Conservation (phyloP, 1,284 basidiomycete species). For the Omphalotus olearius region DNA sequence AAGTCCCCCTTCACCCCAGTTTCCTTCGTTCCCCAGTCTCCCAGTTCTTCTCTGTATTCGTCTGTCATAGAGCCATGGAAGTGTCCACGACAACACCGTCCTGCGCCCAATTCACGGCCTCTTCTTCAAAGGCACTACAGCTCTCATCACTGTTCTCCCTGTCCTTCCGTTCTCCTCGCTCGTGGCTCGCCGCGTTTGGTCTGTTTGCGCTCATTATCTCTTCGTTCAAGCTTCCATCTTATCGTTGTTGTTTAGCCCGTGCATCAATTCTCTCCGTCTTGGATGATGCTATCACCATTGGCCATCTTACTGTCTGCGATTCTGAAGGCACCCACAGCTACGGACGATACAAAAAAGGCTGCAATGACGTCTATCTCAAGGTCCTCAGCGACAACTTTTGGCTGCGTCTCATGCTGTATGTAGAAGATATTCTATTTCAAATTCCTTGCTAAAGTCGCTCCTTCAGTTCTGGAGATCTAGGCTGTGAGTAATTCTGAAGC, state of each 20-base stretch:
- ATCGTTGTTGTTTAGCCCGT: constrained; percentile 40
- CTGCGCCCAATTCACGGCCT: constrained; percentile 34
- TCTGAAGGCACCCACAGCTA: constrained; percentile 52
- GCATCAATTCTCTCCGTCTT: constrained; percentile 60
- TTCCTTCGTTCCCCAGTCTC: constrained; percentile 10
- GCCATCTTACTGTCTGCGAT: constrained; percentile 62
- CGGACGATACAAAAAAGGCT: constrained; percentile 47
- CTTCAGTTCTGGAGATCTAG: constrained; percentile 61
- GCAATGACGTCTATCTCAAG: constrained; percentile 58
- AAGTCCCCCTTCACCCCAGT: constrained; percentile 13
- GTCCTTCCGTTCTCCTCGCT: constrained; percentile 36
- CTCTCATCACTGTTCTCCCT: constrained; percentile 37
- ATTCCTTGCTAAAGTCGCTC: constrained; percentile 10
- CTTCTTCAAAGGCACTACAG: constrained; percentile 36
- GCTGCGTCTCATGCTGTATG: constrained; percentile 69
- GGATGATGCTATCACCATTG: constrained; percentile 51
- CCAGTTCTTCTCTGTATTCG: neutral
- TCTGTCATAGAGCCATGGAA: constrained; percentile 22
- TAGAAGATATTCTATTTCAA: constrained; percentile 16
- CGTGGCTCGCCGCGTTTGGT: constrained; percentile 45
- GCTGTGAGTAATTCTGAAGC: constrained; percentile 48
- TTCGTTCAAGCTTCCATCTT: constrained; percentile 4
- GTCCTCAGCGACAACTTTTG: constrained; percentile 76
- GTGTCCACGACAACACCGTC: constrained; percentile 25
- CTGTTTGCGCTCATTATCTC: neutral